These are phyloP conservation scores for Brassica cretica DNA, from an alignment of 345 rosid species.

Conservation along the genomic window DNA sequence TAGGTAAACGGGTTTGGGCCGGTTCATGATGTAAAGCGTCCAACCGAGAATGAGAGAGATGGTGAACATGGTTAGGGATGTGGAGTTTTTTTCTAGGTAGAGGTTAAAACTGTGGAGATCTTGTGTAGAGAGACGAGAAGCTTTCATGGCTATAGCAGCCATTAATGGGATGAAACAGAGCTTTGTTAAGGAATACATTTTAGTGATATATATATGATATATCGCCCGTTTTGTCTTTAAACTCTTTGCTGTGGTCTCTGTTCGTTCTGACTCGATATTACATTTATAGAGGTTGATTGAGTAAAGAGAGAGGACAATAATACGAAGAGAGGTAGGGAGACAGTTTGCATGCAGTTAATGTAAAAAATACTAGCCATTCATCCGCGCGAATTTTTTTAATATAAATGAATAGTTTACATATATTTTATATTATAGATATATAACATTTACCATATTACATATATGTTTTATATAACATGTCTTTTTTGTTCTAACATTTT, in stretches of 20 bases:
- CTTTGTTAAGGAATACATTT: background rate
- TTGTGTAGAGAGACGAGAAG: constrained; percentile 27
- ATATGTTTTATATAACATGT: no score
- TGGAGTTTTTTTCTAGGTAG: constrained; percentile 30
- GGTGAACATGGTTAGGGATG: constrained; percentile 18
- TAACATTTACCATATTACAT: no score
- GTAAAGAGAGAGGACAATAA: background rate
- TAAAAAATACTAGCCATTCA: background rate
- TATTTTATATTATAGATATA: no score
- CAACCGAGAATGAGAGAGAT: constrained; percentile 9
- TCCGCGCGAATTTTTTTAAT: no score
- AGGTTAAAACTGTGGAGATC: constrained; percentile 27
- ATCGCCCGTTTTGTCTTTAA: background rate
- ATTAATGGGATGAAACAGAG: constrained; percentile 16
- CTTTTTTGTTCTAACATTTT: no score
- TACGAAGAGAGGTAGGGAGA: background rate
- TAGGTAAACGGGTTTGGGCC: constrained; percentile 35
- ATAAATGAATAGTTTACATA: no score
- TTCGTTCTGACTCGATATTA: constrained; percentile 14
- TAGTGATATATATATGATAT: background rate
- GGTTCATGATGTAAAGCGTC: constrained; percentile 9
- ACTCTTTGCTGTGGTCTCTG: constrained; percentile 12
- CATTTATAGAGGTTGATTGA: constrained; percentile 34
- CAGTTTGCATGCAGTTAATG: constrained; percentile 12
- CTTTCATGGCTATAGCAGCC: constrained; percentile 11